Evolutionary conservation across 495 filamentous ascomycete genomes (phyloP), one percentile per base, ranked within the genome.

Genomic region (Hypoxylon fragiforme): DNA sequence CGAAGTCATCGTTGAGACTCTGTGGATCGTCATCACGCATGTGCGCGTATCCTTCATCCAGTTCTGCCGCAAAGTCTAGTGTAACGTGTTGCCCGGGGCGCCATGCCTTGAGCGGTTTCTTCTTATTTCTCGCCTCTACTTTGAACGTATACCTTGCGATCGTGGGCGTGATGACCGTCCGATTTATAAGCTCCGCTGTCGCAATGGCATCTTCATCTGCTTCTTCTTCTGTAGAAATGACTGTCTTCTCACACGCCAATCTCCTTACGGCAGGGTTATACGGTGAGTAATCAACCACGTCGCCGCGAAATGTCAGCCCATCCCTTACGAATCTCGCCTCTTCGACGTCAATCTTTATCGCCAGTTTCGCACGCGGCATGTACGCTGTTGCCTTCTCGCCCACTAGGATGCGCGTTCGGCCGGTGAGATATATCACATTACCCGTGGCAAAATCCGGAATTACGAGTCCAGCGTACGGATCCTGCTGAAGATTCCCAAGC

Each of bases 1-100:
- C 72, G 58, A 83, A 92, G 62, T 95, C 88, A 55, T 94, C 89
- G 55, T 94, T 95, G 35, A 94, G 63, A 57, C 81, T 87, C 56
- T 75, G 74, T 11, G 89, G 89, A 50, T 92, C 89, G 31, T 84
- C 81, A 46, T 92, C 85, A 1, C 83, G 73, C 90, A 94, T 94
- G 64, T 94, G 90, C 41, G 74, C 81, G 64, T 88, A 95, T 3
- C 89, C 90, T 37, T 76, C 66, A 50, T 87, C 79, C 2, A 92
- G 70, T 55, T 89, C 81, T 2, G 76, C 66, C 31, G 75, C 70
- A 52, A 94, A 90, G 51, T 85, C 82, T 6, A 95, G 64, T 2
- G 87, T 88, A 22, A 87, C 80, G 70, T 91, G 87, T 60, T 91
- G 88, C 0, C 88, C 90, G 0, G 89, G 72, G 28, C 60, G 77